phyloP scores from a whole-genome alignment of 1,139 yeast genomes.

The Taphrina communis region DNA sequence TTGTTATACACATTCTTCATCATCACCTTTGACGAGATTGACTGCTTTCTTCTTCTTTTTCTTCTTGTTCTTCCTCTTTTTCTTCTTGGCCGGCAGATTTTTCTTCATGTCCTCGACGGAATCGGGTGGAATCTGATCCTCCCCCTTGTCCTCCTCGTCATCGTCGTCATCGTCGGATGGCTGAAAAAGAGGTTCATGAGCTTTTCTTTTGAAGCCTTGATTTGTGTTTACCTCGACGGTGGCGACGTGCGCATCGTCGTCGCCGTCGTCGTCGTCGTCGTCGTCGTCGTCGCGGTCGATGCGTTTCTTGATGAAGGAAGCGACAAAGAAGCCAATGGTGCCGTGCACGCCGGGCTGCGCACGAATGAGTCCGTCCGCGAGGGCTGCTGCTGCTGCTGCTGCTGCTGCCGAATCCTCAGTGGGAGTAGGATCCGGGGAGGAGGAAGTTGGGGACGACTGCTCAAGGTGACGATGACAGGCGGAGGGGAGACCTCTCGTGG shows the following conservation, averaged over 20 bases:
- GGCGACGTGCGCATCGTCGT: not conserved
- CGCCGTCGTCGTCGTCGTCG: not conserved
- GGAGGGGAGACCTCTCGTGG: conserved; percentile 72
- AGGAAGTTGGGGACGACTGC: no score
- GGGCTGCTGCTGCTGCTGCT: conserved; percentile 46
- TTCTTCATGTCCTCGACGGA: no score
- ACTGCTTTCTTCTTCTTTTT: conserved; percentile 16
- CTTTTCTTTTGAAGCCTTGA: not conserved
- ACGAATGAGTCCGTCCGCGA: conserved; percentile 87
- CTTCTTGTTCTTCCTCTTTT: conserved; percentile 20
- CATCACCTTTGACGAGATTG: not conserved
- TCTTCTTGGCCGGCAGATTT: not conserved
- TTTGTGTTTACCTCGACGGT: no score
- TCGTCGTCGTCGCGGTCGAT: no score
- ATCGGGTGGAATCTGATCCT: no score
- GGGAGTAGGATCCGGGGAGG: no score
- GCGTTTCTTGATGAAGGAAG: conserved; percentile 60
- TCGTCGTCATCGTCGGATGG: conserved; percentile 7
- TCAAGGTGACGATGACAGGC: conserved; percentile 47
- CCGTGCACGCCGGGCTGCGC: conserved; percentile 87
- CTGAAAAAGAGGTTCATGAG: not conserved
- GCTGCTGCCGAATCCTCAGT: no score
- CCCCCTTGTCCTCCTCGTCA: not conserved
- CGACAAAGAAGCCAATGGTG: conserved; percentile 97
- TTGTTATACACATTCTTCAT: no score